Base-by-base conservation (phyloP, 495 filamentous ascomycete genomes). In the Xeromyces bisporus region DNA sequence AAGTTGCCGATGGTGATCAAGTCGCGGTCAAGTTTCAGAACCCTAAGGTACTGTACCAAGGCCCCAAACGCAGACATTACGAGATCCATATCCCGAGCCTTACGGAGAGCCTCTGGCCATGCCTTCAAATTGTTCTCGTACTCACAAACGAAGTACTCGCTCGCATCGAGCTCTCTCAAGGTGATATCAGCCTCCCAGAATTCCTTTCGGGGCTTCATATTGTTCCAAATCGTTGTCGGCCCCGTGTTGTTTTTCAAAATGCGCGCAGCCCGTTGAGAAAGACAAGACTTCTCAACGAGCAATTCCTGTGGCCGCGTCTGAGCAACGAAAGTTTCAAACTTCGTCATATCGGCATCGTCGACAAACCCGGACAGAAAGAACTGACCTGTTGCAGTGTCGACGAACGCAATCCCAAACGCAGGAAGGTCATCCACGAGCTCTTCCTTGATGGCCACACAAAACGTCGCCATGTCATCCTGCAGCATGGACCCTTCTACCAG, bases 291-390 rank as follows among this genome's bases (percentile, higher is more conserved):
- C 49, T 99, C 91, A 2, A 99, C 59, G 10, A 99, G 55, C 31
- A 99, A 45, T 50, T 99, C 91, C 15, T 79, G 79, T 2, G 91
- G 91, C 10, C 78, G 71, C 14, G 74, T 93, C 45, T 99, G 91
- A 18, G 91, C 91, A 12, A 99, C 75, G 32, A 96, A 81, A 0
- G 91, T 99, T 62, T 99, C 91, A 44, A 99, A 96, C 45, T 87
- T 93, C 28, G 91, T 99, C 49, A 94, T 69, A 39, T 94, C 86
- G 6, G 75, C 69, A 54, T 96, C 91, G 46, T 99, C 91, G 6
- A 78, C 63, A 39, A 94, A 94, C 32, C 93, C 75, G 10, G 85
- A 78, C 33, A 99, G 44, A 41, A 81, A 84, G 55, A 99, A 99
- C 44, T 93, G 84, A 10, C 85, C 91, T 1, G 87, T 94, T 2